These are phyloP conservation scores for Annulohypoxylon bovei DNA, from an alignment of 495 filamentous ascomycete species.

Conservation along the genomic window DNA sequence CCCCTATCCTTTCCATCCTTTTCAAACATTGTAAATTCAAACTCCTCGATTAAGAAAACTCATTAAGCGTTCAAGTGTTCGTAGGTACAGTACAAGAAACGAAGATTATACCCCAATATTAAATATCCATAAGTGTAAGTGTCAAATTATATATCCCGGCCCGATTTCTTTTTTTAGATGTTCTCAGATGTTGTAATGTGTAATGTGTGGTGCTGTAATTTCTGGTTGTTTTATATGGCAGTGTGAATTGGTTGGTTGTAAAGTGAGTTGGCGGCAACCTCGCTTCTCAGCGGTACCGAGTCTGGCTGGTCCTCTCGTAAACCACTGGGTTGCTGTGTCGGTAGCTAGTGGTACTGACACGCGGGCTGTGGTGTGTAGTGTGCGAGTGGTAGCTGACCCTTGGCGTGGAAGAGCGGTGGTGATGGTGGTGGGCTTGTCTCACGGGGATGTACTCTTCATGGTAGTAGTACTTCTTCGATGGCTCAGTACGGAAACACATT, in stretches of 20 bases:
- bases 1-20: constrained; percentile 1
- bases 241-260: background rate
- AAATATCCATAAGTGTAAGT: constrained; percentile 11
- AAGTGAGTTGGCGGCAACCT: background rate
- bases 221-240: background rate
- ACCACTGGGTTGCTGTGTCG: constrained; percentile 45
- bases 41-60: constrained; percentile 2
- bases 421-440: constrained; percentile 43
- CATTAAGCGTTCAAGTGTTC: constrained; percentile 5
- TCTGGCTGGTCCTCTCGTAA: constrained; percentile 49
- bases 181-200: background rate
- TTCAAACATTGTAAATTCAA: background rate
- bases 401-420: constrained; percentile 40
- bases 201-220: background rate
- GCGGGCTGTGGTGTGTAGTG: constrained; percentile 47
- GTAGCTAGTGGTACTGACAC: constrained; percentile 49
- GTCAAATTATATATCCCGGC: background rate
- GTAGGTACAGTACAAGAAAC: background rate
- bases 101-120: constrained; percentile 11
- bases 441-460: constrained; percentile 59
- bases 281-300: constrained; percentile 33
- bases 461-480: constrained; percentile 59
- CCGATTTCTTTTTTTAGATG: background rate
- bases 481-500: constrained; percentile 56
- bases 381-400: constrained; percentile 41